These are phyloP conservation scores for Euphorbia lathyris DNA, from an alignment of 345 rosid genomes.

Conservation along the genomic window DNA sequence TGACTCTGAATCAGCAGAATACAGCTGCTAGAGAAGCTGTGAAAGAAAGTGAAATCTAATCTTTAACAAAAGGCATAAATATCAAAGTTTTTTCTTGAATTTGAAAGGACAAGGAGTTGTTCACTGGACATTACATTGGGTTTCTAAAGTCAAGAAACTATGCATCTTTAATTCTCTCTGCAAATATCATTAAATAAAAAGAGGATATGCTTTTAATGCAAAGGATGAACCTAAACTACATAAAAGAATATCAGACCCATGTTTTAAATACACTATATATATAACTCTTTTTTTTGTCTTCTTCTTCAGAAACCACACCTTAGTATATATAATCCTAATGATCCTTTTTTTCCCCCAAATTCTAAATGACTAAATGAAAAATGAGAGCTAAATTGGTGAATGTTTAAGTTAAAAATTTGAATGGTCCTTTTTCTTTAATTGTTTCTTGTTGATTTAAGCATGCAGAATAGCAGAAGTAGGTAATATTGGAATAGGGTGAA, in stretches of 20 bases:
- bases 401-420: too few species aligned
- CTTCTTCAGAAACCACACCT: too few species aligned
- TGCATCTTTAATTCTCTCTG: conserved; percentile 35
- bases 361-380: too few species aligned
- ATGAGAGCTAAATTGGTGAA: too few species aligned
- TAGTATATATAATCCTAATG: too few species aligned
- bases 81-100: conserved; percentile 35
- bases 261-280: conserved; percentile 22
- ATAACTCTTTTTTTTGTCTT: conserved; percentile 26
- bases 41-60: conserved; percentile 35
- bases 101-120: conserved; percentile 55
- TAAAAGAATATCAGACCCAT: conserved; percentile 35
- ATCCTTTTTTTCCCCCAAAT: too few species aligned
- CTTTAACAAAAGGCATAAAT: conserved; percentile 29
- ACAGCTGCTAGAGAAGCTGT: conserved; percentile 55
- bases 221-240: conserved; percentile 11
- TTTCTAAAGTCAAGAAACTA: conserved; percentile 24
- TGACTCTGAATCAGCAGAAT: conserved; percentile 39
- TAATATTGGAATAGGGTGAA: conserved; percentile 4
- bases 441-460: background rate
- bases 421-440: too few species aligned
- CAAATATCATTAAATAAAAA: conserved; percentile 33
- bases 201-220: conserved; percentile 35
- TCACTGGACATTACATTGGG: conserved; percentile 27
- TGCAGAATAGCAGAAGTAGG: background rate